These are phyloP conservation scores for Ceratobasidium sp. DNA, from an alignment of 1,284 basidiomycete genomes.

Conservation along the genomic window DNA sequence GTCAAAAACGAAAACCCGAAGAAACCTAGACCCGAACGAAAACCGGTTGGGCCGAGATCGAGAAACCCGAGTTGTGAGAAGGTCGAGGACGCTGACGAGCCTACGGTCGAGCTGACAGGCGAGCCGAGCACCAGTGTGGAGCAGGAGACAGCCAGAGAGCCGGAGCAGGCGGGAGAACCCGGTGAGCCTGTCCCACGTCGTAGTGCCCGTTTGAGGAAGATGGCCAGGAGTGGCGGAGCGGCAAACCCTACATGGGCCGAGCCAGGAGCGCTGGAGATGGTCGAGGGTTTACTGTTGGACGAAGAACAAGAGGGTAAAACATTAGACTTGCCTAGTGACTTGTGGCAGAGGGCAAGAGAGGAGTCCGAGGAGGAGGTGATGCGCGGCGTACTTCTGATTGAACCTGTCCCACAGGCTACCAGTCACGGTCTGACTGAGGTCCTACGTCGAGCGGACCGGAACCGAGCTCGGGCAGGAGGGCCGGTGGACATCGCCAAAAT, in stretches of 20 bases:
- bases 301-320: neutral
- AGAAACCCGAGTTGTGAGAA: too few relatives aligned
- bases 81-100: too few relatives aligned
- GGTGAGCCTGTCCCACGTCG: constrained; percentile 4
- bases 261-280: neutral
- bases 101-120: neutral
- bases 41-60: neutral
- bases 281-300: neutral
- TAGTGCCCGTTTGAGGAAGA: neutral
- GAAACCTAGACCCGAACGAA: neutral
- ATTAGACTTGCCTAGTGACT: neutral
- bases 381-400: neutral
- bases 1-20: too few relatives aligned
- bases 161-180: too few relatives aligned
- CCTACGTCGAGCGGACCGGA: neutral
- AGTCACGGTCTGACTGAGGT: neutral
- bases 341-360: neutral
- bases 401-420: neutral
- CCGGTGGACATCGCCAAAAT: neutral
- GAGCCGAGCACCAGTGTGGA: neutral
- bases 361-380: neutral
- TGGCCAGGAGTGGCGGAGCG: neutral
- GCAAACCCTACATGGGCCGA: neutral
- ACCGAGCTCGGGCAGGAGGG: neutral
- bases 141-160: too few relatives aligned